phyloP scores from a whole-genome alignment of 1,284 basidiomycete genomes.

The Ceratobasidium sp. region DNA sequence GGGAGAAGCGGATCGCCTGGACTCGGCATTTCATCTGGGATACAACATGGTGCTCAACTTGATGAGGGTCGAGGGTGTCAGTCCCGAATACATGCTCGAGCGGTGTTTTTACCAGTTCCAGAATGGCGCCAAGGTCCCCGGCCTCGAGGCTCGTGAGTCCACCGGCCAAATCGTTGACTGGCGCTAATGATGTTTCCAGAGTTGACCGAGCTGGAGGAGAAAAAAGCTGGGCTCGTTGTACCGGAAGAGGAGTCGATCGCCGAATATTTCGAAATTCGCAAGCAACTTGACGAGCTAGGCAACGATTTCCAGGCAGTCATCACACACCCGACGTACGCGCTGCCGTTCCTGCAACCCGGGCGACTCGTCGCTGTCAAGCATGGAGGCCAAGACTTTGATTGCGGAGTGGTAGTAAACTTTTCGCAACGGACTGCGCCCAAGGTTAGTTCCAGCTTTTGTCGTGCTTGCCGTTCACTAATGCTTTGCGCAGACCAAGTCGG shows the following conservation, averaged over 20 bases:
- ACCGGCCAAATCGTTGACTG: neutral
- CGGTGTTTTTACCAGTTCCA: constrained; percentile 99
- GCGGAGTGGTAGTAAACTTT: constrained; percentile 94
- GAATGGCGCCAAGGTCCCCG: constrained; percentile 89
- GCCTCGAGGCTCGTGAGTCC: constrained; percentile 83
- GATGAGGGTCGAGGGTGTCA: constrained; percentile 98
- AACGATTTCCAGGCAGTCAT: constrained; percentile 92
- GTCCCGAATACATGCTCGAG: constrained; percentile 98
- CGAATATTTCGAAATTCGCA: constrained; percentile 92
- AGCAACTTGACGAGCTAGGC: constrained; percentile 90
- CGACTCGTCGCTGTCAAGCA: constrained; percentile 91
- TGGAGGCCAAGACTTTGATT: constrained; percentile 92
- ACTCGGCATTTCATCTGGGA: constrained; percentile 98
- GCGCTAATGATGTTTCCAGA: constrained; percentile 63
- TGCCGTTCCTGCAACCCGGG: constrained; percentile 95
- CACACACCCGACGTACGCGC: constrained; percentile 92
- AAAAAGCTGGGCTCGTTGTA: constrained; percentile 76
- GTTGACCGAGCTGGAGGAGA: constrained; percentile 79
- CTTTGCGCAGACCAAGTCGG: constrained; percentile 18
- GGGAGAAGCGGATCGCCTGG: constrained; percentile 95
- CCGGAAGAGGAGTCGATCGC: constrained; percentile 86
- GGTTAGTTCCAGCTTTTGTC: constrained; percentile 54
- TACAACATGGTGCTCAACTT: constrained; percentile 99
- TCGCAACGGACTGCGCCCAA: constrained; percentile 85
- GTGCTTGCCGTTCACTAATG: neutral